Conservation (phyloP, 2,329 filamentous ascomycete species). For the Stachybotrys elegans region DNA sequence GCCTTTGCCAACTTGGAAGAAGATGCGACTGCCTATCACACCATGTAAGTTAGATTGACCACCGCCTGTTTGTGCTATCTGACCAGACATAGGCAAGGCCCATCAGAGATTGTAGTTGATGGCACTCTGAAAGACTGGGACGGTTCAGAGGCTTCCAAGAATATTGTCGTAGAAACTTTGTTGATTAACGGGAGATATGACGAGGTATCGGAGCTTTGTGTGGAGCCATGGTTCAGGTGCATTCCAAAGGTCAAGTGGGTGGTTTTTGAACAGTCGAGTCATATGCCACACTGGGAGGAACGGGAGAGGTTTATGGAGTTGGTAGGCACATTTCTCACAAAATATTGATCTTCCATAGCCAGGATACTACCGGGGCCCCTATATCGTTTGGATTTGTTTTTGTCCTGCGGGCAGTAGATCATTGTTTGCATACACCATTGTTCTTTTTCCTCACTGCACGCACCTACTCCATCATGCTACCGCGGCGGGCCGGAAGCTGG, state of each 20-base stretch:
- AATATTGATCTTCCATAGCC: no score
- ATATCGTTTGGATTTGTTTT: no score
- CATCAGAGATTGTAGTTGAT: neutral
- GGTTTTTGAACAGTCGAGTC: neutral
- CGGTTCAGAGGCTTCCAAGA: neutral
- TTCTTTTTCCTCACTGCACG: no score
- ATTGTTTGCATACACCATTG: no score
- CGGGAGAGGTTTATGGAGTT: neutral
- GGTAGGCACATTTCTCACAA: neutral
- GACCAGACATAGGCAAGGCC: neutral
- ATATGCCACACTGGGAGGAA: conserved; percentile 1
- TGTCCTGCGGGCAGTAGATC: no score
- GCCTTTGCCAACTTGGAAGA: neutral
- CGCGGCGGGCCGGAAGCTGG: no score
- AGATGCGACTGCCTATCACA: neutral
- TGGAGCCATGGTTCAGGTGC: neutral
- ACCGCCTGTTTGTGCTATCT: neutral
- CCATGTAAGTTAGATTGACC: neutral
- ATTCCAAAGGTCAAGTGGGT: neutral
- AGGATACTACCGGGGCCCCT: no score
- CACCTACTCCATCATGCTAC: no score
- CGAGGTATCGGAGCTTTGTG: neutral
- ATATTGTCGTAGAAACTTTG: neutral
- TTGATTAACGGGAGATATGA: neutral
- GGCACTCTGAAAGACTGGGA: neutral